Base-by-base conservation (phyloP, 192 early-diverging fungal genomes). In the Gryganskiella cystojenkinii region DNA sequence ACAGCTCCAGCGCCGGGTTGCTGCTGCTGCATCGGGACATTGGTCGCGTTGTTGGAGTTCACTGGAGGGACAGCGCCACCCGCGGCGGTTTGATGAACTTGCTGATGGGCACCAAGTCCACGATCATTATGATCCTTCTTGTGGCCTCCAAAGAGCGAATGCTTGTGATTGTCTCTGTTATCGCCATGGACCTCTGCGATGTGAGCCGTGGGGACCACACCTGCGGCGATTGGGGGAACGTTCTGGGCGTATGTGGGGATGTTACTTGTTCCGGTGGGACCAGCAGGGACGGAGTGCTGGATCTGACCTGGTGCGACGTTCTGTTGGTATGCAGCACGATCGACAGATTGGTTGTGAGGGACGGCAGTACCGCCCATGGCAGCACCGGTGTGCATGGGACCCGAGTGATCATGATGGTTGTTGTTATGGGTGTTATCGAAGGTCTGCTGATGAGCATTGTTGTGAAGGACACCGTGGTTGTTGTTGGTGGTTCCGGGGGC, bases 251-350 rank as follows among this genome's bases (percentile, higher is more conserved):
- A 57, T 1, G 60, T 76, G 24, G 60, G 64, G 28, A 74, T 22
- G 31, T 65, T 24, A 51, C 25, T 61, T 3, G 64, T 74, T 7
- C 71, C 57, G 6, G 63, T 74, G 7, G 64, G 71, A 9, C 71
- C 71, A 11, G 57, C 71, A 17, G 61, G 62, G 13, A 4, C 31
- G 7, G 56, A 53, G 49, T 64, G 55, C 20, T 56, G 44, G 33
- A 10, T 31, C 11, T 56, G 34, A n/a, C 7, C 22, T 46, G 10
- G 27, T 59, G 47, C n/a, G n/a, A n/a, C n/a, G n/a, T n/a, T n/a
- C 5, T 34, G 47, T 20, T 73, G 47, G 65, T 76, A 76, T 4
- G 73, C 65, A 11, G 59, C 28, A 20, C 59, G 47, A 20, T 76
- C 35, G 20, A 58, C 44, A 4, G 59, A 35, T 19, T 31, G 44